phyloP scores from a whole-genome alignment of 768 basidiomycete species.

The Russula sp. region DNA sequence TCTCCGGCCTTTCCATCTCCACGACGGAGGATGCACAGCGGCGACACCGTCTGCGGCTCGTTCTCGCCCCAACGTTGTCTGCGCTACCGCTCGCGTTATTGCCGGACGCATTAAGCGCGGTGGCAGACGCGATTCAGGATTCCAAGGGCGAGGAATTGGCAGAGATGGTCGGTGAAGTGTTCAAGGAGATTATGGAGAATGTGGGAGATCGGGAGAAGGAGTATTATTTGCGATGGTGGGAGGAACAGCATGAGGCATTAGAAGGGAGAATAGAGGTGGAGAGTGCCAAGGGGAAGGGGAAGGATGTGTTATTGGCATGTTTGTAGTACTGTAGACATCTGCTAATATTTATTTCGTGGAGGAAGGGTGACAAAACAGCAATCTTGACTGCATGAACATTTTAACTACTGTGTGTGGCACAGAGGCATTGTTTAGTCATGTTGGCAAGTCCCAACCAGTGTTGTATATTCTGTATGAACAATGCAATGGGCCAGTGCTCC shows the following conservation, averaged over 20 bases:
- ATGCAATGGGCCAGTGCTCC: too few relatives aligned
- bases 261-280: background rate
- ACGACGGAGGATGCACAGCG: slow-evolving; percentile 24
- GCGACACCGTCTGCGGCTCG: slow-evolving; percentile 53
- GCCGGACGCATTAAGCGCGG: slow-evolving; percentile 46
- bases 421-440: too few relatives aligned
- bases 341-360: too few relatives aligned
- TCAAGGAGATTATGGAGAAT: slow-evolving; percentile 55
- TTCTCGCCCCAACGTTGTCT: slow-evolving; percentile 59
- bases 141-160: slow-evolving; percentile 28
- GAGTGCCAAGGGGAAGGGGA: background rate
- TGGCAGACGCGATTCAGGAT: slow-evolving; percentile 33
- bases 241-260: slow-evolving; percentile 30
- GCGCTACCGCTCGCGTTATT: slow-evolving; percentile 55
- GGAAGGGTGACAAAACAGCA: background rate
- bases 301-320: background rate
- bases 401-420: too few relatives aligned
- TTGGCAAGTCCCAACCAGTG: too few relatives aligned
- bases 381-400: too few relatives aligned
- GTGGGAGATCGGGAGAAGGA: slow-evolving; percentile 68
- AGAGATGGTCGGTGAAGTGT: slow-evolving; percentile 53
- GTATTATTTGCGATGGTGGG: slow-evolving; percentile 69
- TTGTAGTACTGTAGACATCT: background rate
- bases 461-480: too few relatives aligned
- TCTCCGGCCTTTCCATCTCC: slow-evolving; percentile 19